Evolutionary conservation across 2,329 filamentous ascomycete genomes (phyloP).

Genomic region (Thielaviopsis musarum): DNA sequence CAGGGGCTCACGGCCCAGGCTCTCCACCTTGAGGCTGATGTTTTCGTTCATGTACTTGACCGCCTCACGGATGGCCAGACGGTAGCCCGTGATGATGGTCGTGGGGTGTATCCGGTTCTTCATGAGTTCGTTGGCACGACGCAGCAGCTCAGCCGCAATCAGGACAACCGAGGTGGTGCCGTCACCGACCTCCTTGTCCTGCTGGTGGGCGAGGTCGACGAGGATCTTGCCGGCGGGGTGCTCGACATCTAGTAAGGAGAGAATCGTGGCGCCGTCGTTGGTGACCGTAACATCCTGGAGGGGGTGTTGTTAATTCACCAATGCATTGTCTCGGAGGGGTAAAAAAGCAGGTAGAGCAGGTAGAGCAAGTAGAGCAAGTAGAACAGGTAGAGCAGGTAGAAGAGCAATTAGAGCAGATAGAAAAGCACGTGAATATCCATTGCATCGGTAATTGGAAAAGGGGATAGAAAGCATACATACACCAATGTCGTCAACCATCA

Average conservation of each 20-base stretch:
- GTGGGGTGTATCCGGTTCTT: conserved; percentile 99
- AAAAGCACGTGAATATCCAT: conserved; percentile 1
- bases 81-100: conserved; percentile 97
- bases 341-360: background rate
- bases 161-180: conserved; percentile 96
- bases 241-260: conserved; percentile 88
- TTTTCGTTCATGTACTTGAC: conserved; percentile 99
- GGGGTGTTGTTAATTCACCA: background rate
- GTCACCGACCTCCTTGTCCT: conserved; percentile 97
- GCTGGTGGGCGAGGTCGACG: conserved; percentile 92
- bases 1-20: conserved; percentile 75
- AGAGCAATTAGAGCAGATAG: conserved; percentile 6
- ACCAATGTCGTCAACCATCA: conserved; percentile 99
- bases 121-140: conserved; percentile 92
- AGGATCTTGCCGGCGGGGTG: conserved; percentile 97
- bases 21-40: conserved; percentile 88
- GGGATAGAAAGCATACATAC: conserved; percentile 30
- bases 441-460: conserved; percentile 11
- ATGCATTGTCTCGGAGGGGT: background rate
- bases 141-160: conserved; percentile 87
- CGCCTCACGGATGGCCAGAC: conserved; percentile 84
- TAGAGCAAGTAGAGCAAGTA: no score
- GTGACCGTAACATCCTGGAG: conserved; percentile 87
- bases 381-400: background rate
- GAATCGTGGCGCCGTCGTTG: conserved; percentile 94